These are phyloP conservation scores for Fusarium phyllophilum DNA, from an alignment of 2,329 filamentous ascomycete species.

Conservation along the genomic window DNA sequence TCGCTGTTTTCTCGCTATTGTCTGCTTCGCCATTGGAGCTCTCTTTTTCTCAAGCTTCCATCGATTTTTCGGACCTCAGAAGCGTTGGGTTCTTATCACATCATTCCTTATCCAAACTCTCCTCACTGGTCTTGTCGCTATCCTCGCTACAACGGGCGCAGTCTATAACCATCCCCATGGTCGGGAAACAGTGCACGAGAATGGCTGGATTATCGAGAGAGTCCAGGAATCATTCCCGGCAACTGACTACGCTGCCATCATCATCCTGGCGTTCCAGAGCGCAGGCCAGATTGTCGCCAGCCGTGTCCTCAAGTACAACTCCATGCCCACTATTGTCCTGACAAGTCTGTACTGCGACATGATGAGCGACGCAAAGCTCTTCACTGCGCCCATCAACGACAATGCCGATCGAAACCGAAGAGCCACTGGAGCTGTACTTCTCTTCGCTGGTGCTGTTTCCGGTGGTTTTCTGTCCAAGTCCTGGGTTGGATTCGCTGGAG, in stretches of 20 bases:
- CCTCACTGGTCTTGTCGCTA: slow-evolving; percentile 39
- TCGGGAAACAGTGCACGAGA: slow-evolving; percentile 17
- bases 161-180: slow-evolving; percentile 37
- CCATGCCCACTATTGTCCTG: slow-evolving; percentile 42
- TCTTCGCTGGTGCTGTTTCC: slow-evolving; percentile 38
- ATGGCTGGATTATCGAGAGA: slow-evolving; percentile 37
- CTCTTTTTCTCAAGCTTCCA: slow-evolving; percentile 45
- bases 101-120: slow-evolving; percentile 39
- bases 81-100: slow-evolving; percentile 39
- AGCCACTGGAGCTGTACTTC: slow-evolving; percentile 30
- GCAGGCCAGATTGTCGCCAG: slow-evolving; percentile 42
- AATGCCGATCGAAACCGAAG: slow-evolving; percentile 41
- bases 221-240: slow-evolving; percentile 39
- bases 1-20: slow-evolving; percentile 43
- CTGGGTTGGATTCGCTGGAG: slow-evolving; percentile 41
- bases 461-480: slow-evolving; percentile 44
- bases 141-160: slow-evolving; percentile 40
- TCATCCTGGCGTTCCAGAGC: slow-evolving; percentile 42
- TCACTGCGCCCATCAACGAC: slow-evolving; percentile 38
- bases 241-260: slow-evolving; percentile 39
- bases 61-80: slow-evolving; percentile 41
- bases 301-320: slow-evolving; percentile 43
- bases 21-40: slow-evolving; percentile 39
- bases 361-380: slow-evolving; percentile 43
- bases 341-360: slow-evolving; percentile 44